phyloP scores from a whole-genome alignment of 2,329 filamentous ascomycete species.

The Juglanconis juglandina region DNA sequence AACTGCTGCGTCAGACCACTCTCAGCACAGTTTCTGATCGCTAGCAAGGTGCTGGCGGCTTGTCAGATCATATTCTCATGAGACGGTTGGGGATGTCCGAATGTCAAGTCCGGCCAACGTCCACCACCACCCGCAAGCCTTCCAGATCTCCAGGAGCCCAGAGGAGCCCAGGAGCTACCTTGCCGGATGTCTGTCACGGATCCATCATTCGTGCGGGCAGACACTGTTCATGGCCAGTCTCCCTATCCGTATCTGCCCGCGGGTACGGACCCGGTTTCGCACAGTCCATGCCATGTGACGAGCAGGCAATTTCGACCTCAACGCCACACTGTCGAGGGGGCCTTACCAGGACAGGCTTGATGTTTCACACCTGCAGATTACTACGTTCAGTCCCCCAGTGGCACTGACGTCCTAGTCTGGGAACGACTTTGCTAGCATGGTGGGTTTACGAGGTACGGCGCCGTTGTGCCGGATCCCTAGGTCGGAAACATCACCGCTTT shows the following conservation, averaged over 20 bases:
- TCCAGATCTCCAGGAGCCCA: not conserved
- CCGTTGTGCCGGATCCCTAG: not conserved
- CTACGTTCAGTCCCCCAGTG: conserved; percentile 1
- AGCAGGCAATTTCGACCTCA: not conserved
- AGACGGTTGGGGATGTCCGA: conserved; percentile 19
- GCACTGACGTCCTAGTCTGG: conserved; percentile 9
- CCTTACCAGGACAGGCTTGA: not conserved
- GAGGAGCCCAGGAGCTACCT: too few species aligned
- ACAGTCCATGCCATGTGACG: not conserved
- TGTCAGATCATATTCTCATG: not conserved
- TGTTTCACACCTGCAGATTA: conserved; percentile 9
- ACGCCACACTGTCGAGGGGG: not conserved
- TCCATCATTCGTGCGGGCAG: not conserved
- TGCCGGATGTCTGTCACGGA: not conserved
- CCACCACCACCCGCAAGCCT: conserved; percentile 1
- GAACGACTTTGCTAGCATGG: not conserved
- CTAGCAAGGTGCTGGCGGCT: not conserved
- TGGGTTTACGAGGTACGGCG: conserved; percentile 1
- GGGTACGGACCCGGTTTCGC: not conserved
- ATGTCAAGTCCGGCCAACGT: conserved; percentile 8
- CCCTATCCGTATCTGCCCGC: too few species aligned
- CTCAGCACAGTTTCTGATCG: not conserved
- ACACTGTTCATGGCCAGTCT: too few species aligned
- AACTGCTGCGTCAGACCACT: not conserved
- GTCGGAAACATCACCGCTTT: not conserved